These are phyloP conservation scores for Tirmania nivea DNA, from an alignment of 495 filamentous ascomycete species.

Conservation along the genomic window DNA sequence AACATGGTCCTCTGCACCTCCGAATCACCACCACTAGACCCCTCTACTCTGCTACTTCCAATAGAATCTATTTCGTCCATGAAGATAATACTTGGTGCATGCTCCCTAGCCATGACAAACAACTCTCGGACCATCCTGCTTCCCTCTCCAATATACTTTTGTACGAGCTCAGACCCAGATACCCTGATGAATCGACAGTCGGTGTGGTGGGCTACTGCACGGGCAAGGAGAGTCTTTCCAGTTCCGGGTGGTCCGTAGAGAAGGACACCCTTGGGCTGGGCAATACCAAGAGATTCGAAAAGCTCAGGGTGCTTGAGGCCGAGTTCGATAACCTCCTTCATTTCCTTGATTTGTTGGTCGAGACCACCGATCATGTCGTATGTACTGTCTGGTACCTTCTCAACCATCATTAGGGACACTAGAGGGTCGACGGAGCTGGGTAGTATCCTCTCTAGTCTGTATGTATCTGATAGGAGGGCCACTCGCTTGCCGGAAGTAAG, in stretches of 20 bases:
- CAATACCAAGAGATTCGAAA: conserved; percentile 95
- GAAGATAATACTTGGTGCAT: conserved; percentile 99
- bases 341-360: conserved; percentile 99
- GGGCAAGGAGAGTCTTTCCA: conserved; percentile 85
- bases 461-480: conserved; percentile 81
- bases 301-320: conserved; percentile 95
- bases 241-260: conserved; percentile 95
- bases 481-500: conserved; percentile 96
- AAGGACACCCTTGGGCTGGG: conserved; percentile 91
- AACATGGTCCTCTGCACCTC: conserved; percentile 99
- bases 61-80: conserved; percentile 99
- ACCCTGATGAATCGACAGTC: conserved; percentile 98
- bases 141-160: conserved; percentile 98
- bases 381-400: conserved; percentile 98
- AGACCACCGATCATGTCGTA: conserved; percentile 99
- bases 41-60: conserved; percentile 89
- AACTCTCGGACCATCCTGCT: conserved; percentile 96
- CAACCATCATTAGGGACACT: conserved; percentile 99
- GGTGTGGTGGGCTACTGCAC: conserved; percentile 93
- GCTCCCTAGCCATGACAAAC: conserved; percentile 97
- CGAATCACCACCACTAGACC: conserved; percentile 85
- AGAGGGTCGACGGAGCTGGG: conserved; percentile 77
- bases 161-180: conserved; percentile 83
- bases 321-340: conserved; percentile 99
- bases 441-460: conserved; percentile 95